These are phyloP conservation scores for Plantago major DNA, from an alignment of 257 asterid species.

Conservation along the genomic window DNA sequence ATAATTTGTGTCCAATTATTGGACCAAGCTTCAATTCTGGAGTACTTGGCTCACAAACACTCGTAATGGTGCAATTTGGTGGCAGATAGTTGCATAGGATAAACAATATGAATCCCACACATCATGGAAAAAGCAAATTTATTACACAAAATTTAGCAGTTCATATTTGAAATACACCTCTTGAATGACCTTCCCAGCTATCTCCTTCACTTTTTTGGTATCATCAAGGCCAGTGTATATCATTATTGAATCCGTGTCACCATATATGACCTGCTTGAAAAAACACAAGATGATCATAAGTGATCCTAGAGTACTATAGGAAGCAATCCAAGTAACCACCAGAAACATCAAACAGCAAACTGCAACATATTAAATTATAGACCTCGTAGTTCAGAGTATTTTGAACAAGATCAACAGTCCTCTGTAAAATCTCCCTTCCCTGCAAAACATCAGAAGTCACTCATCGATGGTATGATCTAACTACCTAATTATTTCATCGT, in stretches of 20 bases:
- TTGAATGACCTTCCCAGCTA: slow-evolving; percentile 83
- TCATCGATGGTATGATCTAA: slow-evolving; percentile 19
- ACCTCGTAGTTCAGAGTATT: slow-evolving; percentile 84
- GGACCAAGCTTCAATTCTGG: no score
- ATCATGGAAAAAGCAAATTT: no score
- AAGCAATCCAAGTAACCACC: slow-evolving; percentile 9
- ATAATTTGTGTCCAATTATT: no score
- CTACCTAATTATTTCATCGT: slow-evolving; percentile 2
- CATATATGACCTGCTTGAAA: slow-evolving; percentile 79
- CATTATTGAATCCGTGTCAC: slow-evolving; percentile 98
- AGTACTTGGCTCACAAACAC: no score
- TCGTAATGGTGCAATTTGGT: no score
- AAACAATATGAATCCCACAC: no score
- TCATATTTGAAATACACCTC: slow-evolving; percentile 50
- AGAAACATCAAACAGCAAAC: slow-evolving; percentile 19
- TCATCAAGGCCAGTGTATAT: slow-evolving; percentile 93
- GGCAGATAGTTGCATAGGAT: no score
- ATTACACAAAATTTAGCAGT: slow-evolving; percentile 11
- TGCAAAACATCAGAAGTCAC: slow-evolving; percentile 29
- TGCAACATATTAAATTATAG: slow-evolving; percentile 9
- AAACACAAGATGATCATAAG: slow-evolving; percentile 21
- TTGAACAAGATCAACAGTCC: slow-evolving; percentile 93
- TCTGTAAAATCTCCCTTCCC: slow-evolving; percentile 96
- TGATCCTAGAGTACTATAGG: slow-evolving; percentile 17
- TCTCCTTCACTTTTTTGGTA: slow-evolving; percentile 66